Conservation (phyloP, 108 stramenopile genomes). For the Fragilaria crotonensis region DNA sequence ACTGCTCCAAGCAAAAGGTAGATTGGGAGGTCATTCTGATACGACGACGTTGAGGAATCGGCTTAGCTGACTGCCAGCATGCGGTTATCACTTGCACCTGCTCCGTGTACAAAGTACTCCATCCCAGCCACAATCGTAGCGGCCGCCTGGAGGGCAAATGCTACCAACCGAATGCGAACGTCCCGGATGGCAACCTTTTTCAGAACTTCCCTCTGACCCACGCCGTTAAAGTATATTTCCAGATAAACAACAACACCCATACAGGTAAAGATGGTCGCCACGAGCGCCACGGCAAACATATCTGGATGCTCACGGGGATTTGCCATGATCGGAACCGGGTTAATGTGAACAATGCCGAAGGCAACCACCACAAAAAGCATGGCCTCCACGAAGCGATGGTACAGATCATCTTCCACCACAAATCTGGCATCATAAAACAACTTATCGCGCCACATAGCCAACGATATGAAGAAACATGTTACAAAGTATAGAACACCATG, state of each 20-base stretch:
- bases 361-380: slow-evolving; percentile 1
- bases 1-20: slow-evolving; percentile 10
- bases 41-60: not conserved
- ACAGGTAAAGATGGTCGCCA: not conserved
- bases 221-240: slow-evolving; percentile 19
- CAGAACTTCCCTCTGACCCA: slow-evolving; percentile 13
- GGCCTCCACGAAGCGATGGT: slow-evolving; percentile 20
- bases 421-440: slow-evolving; percentile 23
- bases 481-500: slow-evolving; percentile 38
- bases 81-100: not conserved
- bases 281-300: slow-evolving; percentile 25
- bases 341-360: slow-evolving; percentile 30
- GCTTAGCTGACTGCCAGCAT: not conserved
- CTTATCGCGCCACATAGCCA: slow-evolving; percentile 20
- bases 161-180: not conserved
- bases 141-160: slow-evolving; percentile 6
- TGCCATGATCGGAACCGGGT: slow-evolving; percentile 20
- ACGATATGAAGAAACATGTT: slow-evolving; percentile 17
- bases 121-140: slow-evolving; percentile 15
- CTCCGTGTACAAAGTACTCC: not conserved
- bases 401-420: slow-evolving; percentile 19
- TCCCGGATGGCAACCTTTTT: slow-evolving; percentile 4
- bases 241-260: slow-evolving; percentile 5
- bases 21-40: slow-evolving; percentile 11
- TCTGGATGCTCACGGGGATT: slow-evolving; percentile 10